Evolutionary conservation across 116 monocot genomes (phyloP).

Genomic region (Posidonia oceanica): DNA sequence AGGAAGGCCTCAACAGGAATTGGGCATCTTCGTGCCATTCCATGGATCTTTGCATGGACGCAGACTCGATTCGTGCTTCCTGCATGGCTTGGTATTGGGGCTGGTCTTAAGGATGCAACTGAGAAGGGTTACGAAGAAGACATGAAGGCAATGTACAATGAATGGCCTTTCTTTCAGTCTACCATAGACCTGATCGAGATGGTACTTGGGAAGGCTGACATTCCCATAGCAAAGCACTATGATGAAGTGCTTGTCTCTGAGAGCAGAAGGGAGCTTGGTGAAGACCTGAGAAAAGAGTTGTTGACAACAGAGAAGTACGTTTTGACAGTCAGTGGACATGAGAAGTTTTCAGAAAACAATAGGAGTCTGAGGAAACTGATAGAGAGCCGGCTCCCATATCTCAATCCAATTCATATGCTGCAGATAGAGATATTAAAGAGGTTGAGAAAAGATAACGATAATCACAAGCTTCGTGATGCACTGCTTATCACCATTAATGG

Average conservation of each 20-base stretch:
- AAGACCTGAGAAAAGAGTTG: constrained; percentile 44
- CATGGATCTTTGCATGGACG: constrained; percentile 96
- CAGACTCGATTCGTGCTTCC: constrained; percentile 88
- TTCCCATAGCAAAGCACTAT: constrained; percentile 62
- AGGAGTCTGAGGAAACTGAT: constrained; percentile 59
- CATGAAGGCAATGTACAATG: constrained; percentile 66
- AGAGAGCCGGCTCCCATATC: constrained; percentile 72
- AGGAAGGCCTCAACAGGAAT: constrained; percentile 61
- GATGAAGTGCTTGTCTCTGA: constrained; percentile 60
- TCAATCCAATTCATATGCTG: constrained; percentile 80
- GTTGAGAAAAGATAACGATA: constrained; percentile 55
- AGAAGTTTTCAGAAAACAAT: constrained; percentile 57
- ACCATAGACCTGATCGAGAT: constrained; percentile 86
- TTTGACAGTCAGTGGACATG: constrained; percentile 56
- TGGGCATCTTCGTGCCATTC: constrained; percentile 75
- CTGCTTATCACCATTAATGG: constrained; percentile 86
- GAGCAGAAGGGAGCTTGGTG: constrained; percentile 39
- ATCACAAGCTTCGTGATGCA: constrained; percentile 63
- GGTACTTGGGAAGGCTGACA: constrained; percentile 80
- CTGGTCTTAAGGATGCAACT: constrained; percentile 52
- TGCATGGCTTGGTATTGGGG: constrained; percentile 79
- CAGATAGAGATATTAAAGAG: constrained; percentile 79
- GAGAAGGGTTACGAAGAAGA: constrained; percentile 57
- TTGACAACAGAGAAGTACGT: constrained; percentile 44
- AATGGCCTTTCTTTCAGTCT: constrained; percentile 91